phyloP scores from a whole-genome alignment of 257 asterid species.

The Hygrophila difformis region DNA sequence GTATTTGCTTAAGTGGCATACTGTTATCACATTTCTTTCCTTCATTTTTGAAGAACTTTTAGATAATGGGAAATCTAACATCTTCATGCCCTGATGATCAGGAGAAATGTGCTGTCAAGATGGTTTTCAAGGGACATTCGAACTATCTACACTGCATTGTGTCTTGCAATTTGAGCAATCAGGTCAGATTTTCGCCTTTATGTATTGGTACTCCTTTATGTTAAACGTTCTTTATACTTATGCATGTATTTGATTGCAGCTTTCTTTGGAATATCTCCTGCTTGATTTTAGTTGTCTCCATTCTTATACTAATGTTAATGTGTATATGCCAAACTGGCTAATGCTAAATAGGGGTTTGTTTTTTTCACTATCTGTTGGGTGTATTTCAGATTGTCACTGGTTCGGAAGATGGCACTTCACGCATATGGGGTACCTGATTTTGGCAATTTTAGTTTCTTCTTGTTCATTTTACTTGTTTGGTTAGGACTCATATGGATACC shows the following conservation, averaged over 20 bases:
- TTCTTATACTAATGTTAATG: not conserved
- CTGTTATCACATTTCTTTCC: not conserved
- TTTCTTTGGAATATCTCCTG: not conserved
- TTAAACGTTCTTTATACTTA: slow-evolving; percentile 1
- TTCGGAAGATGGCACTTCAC: slow-evolving; percentile 93
- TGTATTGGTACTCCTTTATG: not conserved
- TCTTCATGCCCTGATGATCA: slow-evolving; percentile 20
- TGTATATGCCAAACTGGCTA: slow-evolving; percentile 6
- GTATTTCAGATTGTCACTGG: slow-evolving; percentile 83
- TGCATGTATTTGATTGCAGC: not conserved
- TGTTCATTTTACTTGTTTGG: not conserved
- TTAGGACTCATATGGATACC: slow-evolving; percentile 9
- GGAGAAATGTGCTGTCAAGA: slow-evolving; percentile 69
- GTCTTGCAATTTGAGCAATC: slow-evolving; percentile 60
- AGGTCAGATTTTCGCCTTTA: slow-evolving; percentile 38
- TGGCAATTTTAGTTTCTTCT: no score
- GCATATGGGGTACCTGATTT: slow-evolving; percentile 72
- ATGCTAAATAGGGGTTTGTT: not conserved
- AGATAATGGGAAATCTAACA: slow-evolving; percentile 10
- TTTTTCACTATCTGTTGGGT: not conserved
- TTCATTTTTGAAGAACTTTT: not conserved
- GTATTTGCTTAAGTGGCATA: slow-evolving; percentile 24
- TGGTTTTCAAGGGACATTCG: slow-evolving; percentile 75
- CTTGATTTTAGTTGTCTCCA: not conserved
- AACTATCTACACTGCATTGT: slow-evolving; percentile 71